Evolutionary conservation across 768 basidiomycete genomes (phyloP), one percentile per base, ranked within the genome.

Genomic region (Suillus subaureus): DNA sequence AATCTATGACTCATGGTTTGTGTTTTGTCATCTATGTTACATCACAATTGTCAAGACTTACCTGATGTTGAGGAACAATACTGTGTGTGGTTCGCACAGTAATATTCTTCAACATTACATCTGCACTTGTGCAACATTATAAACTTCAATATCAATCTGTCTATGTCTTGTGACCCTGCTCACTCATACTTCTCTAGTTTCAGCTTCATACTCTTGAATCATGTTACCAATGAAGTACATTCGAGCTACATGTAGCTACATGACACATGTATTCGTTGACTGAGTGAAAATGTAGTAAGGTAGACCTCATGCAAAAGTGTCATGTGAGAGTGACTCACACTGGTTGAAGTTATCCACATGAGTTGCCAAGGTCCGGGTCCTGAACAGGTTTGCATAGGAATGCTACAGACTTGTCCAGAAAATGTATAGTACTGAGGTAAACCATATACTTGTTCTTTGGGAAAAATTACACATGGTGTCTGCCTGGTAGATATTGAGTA

Each of bases 301-400:
- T 51, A 51, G 49, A 51, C 49, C 49, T 51, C 49, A 51, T 51
- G 49, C 7, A 12, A 51, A 51, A 16, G 49, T 51, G 49, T 51
- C 49, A 51, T 12, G 7, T 51, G 49, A n/a, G n/a, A n/a, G n/a
- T n/a, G n/a, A n/a, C n/a, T n/a, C n/a, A n/a, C n/a, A n/a, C n/a
- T n/a, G n/a, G n/a, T n/a, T n/a, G n/a, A n/a, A n/a, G n/a, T n/a
- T n/a, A n/a, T n/a, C n/a, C n/a, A n/a, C n/a, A n/a, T n/a, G n/a
- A n/a, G n/a, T n/a, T n/a, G n/a, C n/a, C n/a, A n/a, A n/a, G n/a
- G n/a, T n/a, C n/a, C n/a, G n/a, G n/a, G n/a, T n/a, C n/a, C n/a
- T n/a, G n/a, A n/a, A n/a, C n/a, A n/a, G n/a, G n/a, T n/a, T n/a
- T n/a, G n/a, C n/a, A n/a, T n/a, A n/a, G n/a, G n/a, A n/a, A n/a